Base-by-base conservation (phyloP, 306 rosid genomes). In the Casuarina glauca region DNA sequence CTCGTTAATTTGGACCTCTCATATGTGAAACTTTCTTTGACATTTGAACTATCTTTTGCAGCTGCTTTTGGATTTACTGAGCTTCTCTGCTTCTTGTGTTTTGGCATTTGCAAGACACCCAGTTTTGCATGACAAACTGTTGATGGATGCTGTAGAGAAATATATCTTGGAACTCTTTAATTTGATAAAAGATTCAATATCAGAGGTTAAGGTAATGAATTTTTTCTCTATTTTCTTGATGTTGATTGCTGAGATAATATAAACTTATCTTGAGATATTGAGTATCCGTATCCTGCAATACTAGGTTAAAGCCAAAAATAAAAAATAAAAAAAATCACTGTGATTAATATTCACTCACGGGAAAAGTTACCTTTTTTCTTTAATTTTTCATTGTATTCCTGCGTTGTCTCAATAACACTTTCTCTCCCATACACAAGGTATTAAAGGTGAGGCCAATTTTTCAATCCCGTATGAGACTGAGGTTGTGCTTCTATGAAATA, bases 31-130 rank as follows among this genome's bases (percentile, higher is more conserved):
- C 74, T 69, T 79, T 63, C 69, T 61, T 72, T 80, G 60, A 76
- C 57, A 26, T 38, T 17, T 78, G 72, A 62, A 71, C 78, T 71
- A 53, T 67, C 35, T 61, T 83, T 43, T 82, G 88, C 93, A 95
- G 98, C 90, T 95, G 74, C 95, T 95, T 71, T 74, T 79, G 86
- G 89, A 89, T 69, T 72, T 88, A 74, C 77, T 88, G 77, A 91
- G 83, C 55, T 90, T 89, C 90, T 89, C 89, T 74, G 84, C 88
- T 68, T 87, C 87, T 69, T 79, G 81, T 17, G 82, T 88, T 77
- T 83, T 82, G 50, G 88, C 90, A 71, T 82, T 95, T 90, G 76
- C 89, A 73, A 87, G 87, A 79, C 64, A 79, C 76, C 86, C 89
- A 17, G 73, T 81, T 79, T 79, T 76, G 53, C 81, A 64, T 69